phyloP scores from a whole-genome alignment of 495 filamentous ascomycete genomes.

The Hyaloscypha bicolor region DNA sequence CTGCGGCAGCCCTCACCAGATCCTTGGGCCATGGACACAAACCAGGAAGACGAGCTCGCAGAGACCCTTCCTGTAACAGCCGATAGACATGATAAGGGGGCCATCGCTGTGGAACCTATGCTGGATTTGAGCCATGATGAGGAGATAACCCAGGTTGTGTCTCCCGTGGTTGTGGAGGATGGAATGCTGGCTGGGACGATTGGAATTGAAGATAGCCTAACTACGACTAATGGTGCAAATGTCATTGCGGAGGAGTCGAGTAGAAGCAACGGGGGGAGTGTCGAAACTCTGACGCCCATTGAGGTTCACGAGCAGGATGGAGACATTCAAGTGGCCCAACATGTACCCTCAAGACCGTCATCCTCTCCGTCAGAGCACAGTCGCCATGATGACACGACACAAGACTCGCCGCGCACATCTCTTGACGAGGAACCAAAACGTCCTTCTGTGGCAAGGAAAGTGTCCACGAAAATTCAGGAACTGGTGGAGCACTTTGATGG shows the following conservation, averaged over 20 bases:
- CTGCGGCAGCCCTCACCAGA: slow-evolving; percentile 53
- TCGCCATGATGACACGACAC: slow-evolving; percentile 38
- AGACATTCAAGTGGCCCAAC: neutral
- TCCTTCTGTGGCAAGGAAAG: slow-evolving; percentile 30
- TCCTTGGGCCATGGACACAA: slow-evolving; percentile 42
- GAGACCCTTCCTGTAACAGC: neutral
- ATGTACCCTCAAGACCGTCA: slow-evolving; percentile 37
- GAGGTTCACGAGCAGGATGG: neutral
- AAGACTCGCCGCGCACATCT: slow-evolving; percentile 56
- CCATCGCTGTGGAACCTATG: neutral
- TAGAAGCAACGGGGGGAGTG: neutral
- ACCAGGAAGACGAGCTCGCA: neutral
- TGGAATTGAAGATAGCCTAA: neutral
- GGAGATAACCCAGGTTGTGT: neutral
- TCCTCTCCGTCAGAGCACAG: slow-evolving; percentile 46
- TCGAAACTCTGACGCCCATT: neutral
- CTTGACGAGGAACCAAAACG: slow-evolving; percentile 50
- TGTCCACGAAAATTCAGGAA: slow-evolving; percentile 47
- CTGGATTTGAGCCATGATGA: neutral
- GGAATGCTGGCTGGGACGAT: slow-evolving; percentile 12
- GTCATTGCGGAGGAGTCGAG: neutral
- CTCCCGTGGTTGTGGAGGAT: neutral
- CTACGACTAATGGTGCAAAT: neutral
- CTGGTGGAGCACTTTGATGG: slow-evolving; percentile 51
- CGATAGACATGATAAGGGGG: neutral